These are phyloP conservation scores for Spathaspora sp. DNA, from an alignment of 1,139 yeast species.

Conservation along the genomic window DNA sequence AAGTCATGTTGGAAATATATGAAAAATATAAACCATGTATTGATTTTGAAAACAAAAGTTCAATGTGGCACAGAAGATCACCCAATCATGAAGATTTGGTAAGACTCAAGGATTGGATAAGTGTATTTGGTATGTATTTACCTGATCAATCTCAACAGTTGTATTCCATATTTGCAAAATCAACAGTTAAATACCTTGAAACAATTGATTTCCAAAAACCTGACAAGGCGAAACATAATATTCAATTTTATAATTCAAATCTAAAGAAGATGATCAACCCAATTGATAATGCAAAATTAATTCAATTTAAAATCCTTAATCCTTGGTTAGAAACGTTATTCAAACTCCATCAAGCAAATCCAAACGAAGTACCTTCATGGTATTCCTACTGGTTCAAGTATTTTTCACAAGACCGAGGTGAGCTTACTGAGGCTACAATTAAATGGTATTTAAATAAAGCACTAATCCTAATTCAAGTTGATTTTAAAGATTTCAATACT, in stretches of 20 bases:
- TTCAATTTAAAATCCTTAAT: conserved; percentile 35
- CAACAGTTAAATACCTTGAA: conserved; percentile 3
- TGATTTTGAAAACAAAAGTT: conserved; percentile 12
- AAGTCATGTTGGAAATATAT: conserved; percentile 11
- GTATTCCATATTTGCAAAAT: not conserved
- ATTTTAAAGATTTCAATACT: conserved; percentile 9
- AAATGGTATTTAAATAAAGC: conserved; percentile 29
- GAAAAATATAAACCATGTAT: conserved; percentile 15
- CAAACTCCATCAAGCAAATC: not conserved
- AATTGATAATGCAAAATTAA: conserved; percentile 9
- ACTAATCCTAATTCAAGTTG: conserved; percentile 11
- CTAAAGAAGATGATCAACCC: not conserved
- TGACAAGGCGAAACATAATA: not conserved
- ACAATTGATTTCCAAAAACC: not conserved
- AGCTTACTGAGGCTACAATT: not conserved
- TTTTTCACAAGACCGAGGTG: not conserved
- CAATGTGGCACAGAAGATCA: conserved; percentile 17
- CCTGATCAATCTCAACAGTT: not conserved
- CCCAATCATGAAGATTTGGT: not conserved
- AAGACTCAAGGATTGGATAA: not conserved
- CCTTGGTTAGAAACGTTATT: conserved; percentile 17
- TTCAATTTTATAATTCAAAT: not conserved
- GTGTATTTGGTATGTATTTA: not conserved
- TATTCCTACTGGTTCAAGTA: conserved; percentile 5
- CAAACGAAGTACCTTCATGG: not conserved